Base-by-base conservation (phyloP, 352 stramenopile species). In the Globisporangium uncinulatum region DNA sequence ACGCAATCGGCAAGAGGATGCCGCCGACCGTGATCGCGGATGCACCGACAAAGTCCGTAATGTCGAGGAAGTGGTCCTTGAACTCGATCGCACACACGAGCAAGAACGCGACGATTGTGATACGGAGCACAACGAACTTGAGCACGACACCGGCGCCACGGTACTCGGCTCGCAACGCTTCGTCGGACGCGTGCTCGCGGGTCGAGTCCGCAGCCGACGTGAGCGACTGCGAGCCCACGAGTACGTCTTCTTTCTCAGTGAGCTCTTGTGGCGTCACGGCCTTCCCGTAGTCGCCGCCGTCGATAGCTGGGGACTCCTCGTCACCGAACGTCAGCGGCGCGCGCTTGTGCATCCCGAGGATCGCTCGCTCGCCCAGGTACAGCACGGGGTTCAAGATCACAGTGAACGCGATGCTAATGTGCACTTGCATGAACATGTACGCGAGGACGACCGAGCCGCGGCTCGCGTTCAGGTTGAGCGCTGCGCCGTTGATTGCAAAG, bases 381-480 rank as follows among this genome's bases (percentile, higher is more conserved):
- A 81, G 76, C 13, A 66, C 68, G n/a, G 73, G 73, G 45, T 76
- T 61, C n/a, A 83, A 43, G 57, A 83, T 62, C 45, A 70, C 65
- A 5, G 71, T 65, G 45, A 83, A 83, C 13, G 73, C 73, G 44
- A 83, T 72, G 6, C 71, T 75, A 47, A 83, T 55, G 59, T 83
- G 73, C 21, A 83, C 49, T 34, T 81, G 71, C 73, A 83, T 83
- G 65, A 73, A 74, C 15, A 71, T 31, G 41, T 71, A 82, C 49
- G 65, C 67, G 61, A 76, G 71, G 43, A 76, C 57, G 41, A 78
- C 65, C 6, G 57, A 54, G 6, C 72, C 72, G 8, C 70, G 62
- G 43, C 66, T 48, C 13, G 72, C 65, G 20, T 59, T 53, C 47
- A 83, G 83, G 3, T 70, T 73, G 29, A 83, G 56, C 8, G 66